A percentile compares a stretch with the other conserved stretches of the same genome.
Conservation (phyloP, 2,329 filamentous ascomycete species). For the Pestalotiopsis sp. region DNA sequence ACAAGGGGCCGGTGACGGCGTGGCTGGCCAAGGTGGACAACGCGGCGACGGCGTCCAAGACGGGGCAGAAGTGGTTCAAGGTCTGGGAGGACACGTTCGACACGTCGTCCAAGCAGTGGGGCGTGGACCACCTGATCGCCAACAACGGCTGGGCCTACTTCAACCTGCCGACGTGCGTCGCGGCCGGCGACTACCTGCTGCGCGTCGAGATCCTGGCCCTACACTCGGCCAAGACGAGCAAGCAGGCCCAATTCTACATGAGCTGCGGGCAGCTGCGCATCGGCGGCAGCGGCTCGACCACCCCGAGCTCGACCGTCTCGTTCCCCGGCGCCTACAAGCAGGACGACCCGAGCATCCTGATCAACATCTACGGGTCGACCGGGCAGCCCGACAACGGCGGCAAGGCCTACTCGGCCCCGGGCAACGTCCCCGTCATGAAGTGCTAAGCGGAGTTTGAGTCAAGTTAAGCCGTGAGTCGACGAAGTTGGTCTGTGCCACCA, state of each 20-base stretch:
- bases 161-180: constrained; percentile 50
- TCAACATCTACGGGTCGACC: constrained; percentile 47
- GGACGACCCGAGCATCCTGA: constrained; percentile 44
- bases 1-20: constrained; percentile 56
- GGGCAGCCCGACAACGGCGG: constrained; percentile 44
- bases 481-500: neutral
- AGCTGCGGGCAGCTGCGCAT: constrained; percentile 44
- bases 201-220: constrained; percentile 56
- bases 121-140: constrained; percentile 45
- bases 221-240: constrained; percentile 44
- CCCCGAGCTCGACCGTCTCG: constrained; percentile 38
- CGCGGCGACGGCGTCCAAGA: constrained; percentile 43
- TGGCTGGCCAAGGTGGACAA: constrained; percentile 56
- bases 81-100: constrained; percentile 52
- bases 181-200: constrained; percentile 56
- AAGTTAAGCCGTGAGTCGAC: neutral
- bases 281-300: constrained; percentile 37
- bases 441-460: constrained; percentile 18
- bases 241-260: constrained; percentile 45
- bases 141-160: constrained; percentile 49
- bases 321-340: constrained; percentile 48
- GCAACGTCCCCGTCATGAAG: constrained; percentile 30
- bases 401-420: constrained; percentile 40
- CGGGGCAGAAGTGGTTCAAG: constrained; percentile 55
- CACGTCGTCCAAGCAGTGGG: constrained; percentile 45